phyloP scores from a whole-genome alignment of 768 basidiomycete species.

The Austroboletus festivus region DNA sequence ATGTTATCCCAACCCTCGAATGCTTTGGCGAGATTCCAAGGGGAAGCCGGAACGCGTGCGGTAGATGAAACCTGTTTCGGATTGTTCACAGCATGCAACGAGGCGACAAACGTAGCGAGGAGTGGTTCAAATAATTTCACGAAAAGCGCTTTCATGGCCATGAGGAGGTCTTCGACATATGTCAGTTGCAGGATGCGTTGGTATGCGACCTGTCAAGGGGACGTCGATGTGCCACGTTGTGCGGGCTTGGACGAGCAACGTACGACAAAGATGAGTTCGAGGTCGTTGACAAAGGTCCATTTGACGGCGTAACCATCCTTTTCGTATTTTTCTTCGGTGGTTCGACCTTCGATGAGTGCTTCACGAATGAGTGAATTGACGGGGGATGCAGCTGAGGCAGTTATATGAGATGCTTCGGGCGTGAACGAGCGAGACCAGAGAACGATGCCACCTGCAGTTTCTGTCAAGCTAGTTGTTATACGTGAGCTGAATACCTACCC shows the following conservation, averaged over 20 bases:
- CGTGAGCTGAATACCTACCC: conserved; percentile 44
- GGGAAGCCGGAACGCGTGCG: conserved; percentile 34
- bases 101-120: conserved; percentile 78
- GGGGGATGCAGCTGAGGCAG: conserved; percentile 71
- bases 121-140: conserved; percentile 84
- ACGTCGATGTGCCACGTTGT: background rate
- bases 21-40: conserved; percentile 69
- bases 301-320: conserved; percentile 92
- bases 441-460: conserved; percentile 73
- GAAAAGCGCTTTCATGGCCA: conserved; percentile 78
- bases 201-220: conserved; percentile 74
- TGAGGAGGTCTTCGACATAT: conserved; percentile 87
- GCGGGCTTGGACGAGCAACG: conserved; percentile 28
- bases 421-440: conserved; percentile 96
- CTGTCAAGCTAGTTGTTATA: conserved; percentile 7
- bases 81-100: conserved; percentile 61
- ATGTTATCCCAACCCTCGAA: conserved; percentile 79
- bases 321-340: conserved; percentile 80
- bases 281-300: conserved; percentile 93
- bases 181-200: conserved; percentile 93
- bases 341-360: conserved; percentile 87
- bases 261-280: conserved; percentile 96
- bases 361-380: conserved; percentile 87
- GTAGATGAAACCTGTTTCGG: conserved; percentile 37
- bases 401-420: conserved; percentile 70